These are phyloP conservation scores for Dendrobium catenatum DNA, from an alignment of 106 monocot species.

Conservation along the genomic window DNA sequence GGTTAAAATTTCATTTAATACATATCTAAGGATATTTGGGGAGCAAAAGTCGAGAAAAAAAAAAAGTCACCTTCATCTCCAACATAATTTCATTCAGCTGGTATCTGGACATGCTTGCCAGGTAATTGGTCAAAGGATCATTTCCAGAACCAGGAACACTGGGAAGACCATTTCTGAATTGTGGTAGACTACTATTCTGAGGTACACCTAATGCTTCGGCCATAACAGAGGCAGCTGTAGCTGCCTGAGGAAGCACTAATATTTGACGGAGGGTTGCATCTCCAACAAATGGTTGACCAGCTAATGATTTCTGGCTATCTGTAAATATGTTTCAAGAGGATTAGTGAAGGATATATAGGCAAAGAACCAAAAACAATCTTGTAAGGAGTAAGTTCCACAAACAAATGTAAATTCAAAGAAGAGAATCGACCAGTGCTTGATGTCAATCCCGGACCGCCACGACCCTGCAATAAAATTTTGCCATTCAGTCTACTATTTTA, in stretches of 20 bases:
- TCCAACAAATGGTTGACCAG: conserved; percentile 24
- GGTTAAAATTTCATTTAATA: not conserved
- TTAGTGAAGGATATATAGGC: conserved; percentile 1
- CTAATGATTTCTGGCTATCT: conserved; percentile 41
- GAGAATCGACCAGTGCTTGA: conserved; percentile 36
- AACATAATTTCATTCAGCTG: conserved; percentile 62
- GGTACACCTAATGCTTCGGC: conserved; percentile 57
- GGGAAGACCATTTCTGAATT: conserved; percentile 27
- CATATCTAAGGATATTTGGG: not conserved
- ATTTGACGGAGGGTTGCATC: conserved; percentile 61
- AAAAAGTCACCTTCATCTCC: conserved; percentile 69
- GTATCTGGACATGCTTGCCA: conserved; percentile 69
- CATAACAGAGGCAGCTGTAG: conserved; percentile 60
- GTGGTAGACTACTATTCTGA: conserved; percentile 31
- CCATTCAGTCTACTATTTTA: not conserved
- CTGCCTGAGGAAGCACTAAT: conserved; percentile 50
- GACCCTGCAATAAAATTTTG: conserved; percentile 54
- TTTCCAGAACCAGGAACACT: conserved; percentile 33
- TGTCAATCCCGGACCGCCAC: conserved; percentile 80
- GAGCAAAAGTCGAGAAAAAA: not conserved
- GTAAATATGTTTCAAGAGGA: conserved; percentile 9
- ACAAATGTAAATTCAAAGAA: conserved; percentile 10
- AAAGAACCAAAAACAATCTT: not conserved
- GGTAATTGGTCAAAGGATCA: conserved; percentile 73
- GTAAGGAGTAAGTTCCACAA: not conserved